These are phyloP conservation scores for Ormosia emarginata DNA, from an alignment of 306 rosid genomes.

Conservation along the genomic window DNA sequence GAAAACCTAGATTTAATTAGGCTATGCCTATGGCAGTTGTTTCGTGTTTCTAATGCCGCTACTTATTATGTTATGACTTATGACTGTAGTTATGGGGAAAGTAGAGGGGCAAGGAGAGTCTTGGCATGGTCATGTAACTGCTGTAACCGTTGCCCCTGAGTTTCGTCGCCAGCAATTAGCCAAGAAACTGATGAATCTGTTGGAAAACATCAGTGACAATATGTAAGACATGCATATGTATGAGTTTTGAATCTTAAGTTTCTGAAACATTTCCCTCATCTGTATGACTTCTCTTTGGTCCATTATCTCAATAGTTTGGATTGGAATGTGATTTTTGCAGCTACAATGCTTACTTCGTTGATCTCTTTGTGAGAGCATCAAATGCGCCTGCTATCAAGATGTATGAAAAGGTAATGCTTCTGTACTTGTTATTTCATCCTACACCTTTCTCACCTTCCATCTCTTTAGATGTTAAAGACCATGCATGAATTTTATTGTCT, in stretches of 20 bases:
- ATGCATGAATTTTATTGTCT: not conserved
- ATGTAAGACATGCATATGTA: conserved; percentile 44
- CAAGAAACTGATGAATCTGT: conserved; percentile 90
- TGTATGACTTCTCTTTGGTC: not conserved
- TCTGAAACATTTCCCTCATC: not conserved
- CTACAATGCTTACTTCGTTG: conserved; percentile 72
- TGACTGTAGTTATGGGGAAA: conserved; percentile 89
- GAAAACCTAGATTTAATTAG: too few relatives aligned
- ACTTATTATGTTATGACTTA: not conserved
- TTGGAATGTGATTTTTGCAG: conserved; percentile 33
- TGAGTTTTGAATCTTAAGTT: too few relatives aligned
- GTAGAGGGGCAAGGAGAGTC: conserved; percentile 99
- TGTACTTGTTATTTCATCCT: not conserved
- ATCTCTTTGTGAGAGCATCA: conserved; percentile 79
- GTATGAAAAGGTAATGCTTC: conserved; percentile 63
- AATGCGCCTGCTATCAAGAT: conserved; percentile 80
- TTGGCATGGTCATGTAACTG: conserved; percentile 99
- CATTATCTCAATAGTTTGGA: not conserved
- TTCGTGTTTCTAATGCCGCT: not conserved
- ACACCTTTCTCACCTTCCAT: not conserved
- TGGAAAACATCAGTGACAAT: conserved; percentile 88
- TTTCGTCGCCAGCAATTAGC: conserved; percentile 96
- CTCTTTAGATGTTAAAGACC: not conserved
- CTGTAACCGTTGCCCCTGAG: conserved; percentile 88
- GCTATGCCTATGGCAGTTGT: too few relatives aligned